Base-by-base conservation (phyloP, 1,139 yeast species). In the Hyphopichia burtonii region DNA sequence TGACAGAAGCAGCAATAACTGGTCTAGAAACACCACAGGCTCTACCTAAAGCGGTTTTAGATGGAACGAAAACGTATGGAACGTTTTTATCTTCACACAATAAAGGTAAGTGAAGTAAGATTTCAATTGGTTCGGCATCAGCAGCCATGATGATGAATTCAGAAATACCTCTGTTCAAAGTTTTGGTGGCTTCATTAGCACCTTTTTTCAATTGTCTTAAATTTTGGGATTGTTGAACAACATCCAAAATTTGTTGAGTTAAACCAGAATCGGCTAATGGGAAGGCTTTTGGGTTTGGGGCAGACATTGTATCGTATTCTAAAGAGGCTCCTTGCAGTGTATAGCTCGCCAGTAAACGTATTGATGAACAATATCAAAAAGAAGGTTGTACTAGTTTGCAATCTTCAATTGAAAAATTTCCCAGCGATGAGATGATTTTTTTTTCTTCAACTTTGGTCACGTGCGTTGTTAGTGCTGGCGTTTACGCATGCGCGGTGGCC, bases 21-120 rank as follows among this genome's bases (percentile, higher is more conserved):
- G 99, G 98, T 80, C 99, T 87, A 48, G 98, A 89, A 55, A 94
- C 99, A 76, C 99, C 99, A 78, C 99, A 93, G 60, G 99, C 98
- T 79, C 99, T 89, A 68, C 99, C 99, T 60, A 94, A 81, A 53
- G 99, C 99, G 61, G 95, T 86, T 81, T 93, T 93, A 59, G 98
- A 90, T 54, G 99, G 97, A 54, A 94, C 98, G 59, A 93, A 93
- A 52, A 93, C 98, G 78, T 93, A 93, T 51, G 99, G 97, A 56
- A 93, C 99, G 78, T 94, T 93, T 82, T 93, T 93, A 76, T 93
- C 99, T 76, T 93, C 99, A 74, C 99, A 93, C 62, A 94, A 80
- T 61, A 94, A 82, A 41, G 99, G 99, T 71, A 94, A 81, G 71
- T 94, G 99, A 70, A 94, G 83, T 67, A 94, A 85, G 70, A 94